Evolutionary conservation across 2,329 filamentous ascomycete genomes (phyloP).

Genomic region (Pleomassaria siparia): DNA sequence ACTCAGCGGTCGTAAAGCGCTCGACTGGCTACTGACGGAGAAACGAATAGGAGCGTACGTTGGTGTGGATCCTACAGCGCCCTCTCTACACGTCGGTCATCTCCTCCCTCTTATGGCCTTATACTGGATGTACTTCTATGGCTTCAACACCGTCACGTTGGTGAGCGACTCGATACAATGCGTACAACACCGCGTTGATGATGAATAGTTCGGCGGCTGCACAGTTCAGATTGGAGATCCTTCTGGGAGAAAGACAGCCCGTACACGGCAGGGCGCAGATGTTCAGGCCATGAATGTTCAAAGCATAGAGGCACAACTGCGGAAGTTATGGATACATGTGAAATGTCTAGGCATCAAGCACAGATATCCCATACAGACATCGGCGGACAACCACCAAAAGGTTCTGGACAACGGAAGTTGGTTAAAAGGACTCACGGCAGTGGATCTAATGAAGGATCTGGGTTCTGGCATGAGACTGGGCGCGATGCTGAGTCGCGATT

Average conservation of each 20-base stretch:
- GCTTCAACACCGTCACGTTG: conserved; percentile 67
- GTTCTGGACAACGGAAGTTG: conserved; percentile 82
- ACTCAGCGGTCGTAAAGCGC: conserved; percentile 49
- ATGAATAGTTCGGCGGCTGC: conserved; percentile 63
- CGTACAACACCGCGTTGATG: conserved; percentile 23
- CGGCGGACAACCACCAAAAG: conserved; percentile 66
- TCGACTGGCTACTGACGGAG: conserved; percentile 64
- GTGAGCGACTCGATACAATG: conserved; percentile 35
- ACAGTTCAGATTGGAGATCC: conserved; percentile 81
- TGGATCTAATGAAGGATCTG: conserved; percentile 74
- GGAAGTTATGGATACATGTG: conserved; percentile 74
- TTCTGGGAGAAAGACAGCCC: conserved; percentile 65
- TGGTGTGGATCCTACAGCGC: conserved; percentile 79
- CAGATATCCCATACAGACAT: conserved; percentile 64
- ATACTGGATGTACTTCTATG: conserved; percentile 81
- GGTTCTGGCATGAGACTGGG: conserved; percentile 77
- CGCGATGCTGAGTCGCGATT: conserved; percentile 84
- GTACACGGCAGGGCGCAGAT: conserved; percentile 55
- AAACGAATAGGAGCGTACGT: conserved; percentile 75
- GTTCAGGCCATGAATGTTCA: conserved; percentile 65
- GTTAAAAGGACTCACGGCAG: conserved; percentile 71
- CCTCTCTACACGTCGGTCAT: conserved; percentile 79
- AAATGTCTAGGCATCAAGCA: conserved; percentile 65
- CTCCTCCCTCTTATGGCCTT: conserved; percentile 79
- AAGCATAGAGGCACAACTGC: conserved; percentile 69